Evolutionary conservation across 371 early-diverging fungal genomes (phyloP).

Genomic region (Zopfochytrium polystomum): DNA sequence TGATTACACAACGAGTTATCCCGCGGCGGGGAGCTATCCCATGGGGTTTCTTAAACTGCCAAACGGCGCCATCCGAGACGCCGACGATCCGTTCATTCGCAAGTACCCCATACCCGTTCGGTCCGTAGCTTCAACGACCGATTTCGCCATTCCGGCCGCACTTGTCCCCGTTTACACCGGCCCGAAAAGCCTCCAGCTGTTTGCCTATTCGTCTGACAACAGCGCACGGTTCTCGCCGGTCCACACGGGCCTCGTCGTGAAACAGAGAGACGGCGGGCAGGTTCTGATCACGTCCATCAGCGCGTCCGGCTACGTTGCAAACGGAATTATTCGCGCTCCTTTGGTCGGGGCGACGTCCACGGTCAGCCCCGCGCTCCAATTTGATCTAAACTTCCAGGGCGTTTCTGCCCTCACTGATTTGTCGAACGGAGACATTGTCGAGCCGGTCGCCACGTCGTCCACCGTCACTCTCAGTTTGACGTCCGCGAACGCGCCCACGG

Average conservation of each 20-base stretch:
- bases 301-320: constrained; percentile 11
- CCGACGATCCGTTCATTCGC: constrained; percentile 2
- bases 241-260: constrained; percentile 15
- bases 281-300: constrained; percentile 17
- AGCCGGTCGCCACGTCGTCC: too few species aligned
- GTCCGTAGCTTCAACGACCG: background rate
- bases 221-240: background rate
- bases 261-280: background rate
- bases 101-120: constrained; percentile 1
- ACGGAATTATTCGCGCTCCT: constrained; percentile 3
- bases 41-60: constrained; percentile 18
- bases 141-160: constrained; percentile 14
- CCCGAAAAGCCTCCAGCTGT: constrained; percentile 16
- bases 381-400: too few species aligned
- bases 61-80: constrained; percentile 2
- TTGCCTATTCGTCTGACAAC: background rate
- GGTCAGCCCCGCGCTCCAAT: too few species aligned
- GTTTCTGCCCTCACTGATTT: too few species aligned
- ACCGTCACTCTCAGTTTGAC: background rate
- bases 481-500: background rate
- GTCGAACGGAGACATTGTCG: too few species aligned
- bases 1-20: constrained; percentile 3
- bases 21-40: constrained; percentile 7
- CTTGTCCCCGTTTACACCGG: constrained; percentile 20
- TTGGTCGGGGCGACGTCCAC: constrained; percentile 3